These are phyloP conservation scores for Rubus parviflorus DNA, from an alignment of 306 rosid genomes.

Conservation along the genomic window DNA sequence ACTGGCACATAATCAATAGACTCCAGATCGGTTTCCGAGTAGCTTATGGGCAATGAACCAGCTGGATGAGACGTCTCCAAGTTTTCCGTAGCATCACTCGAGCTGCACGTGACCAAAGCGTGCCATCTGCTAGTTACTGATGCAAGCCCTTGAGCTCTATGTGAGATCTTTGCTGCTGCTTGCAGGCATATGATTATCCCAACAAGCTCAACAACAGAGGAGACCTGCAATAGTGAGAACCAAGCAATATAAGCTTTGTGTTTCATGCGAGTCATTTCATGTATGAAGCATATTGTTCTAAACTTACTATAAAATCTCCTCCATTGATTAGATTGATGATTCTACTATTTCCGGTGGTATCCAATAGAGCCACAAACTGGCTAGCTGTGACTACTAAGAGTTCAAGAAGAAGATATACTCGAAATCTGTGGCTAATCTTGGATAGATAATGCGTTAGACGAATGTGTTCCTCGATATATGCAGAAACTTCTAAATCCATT, in stretches of 20 bases:
- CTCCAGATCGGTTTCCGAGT: slow-evolving; percentile 47
- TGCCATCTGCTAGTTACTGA: slow-evolving; percentile 53
- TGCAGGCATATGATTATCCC: slow-evolving; percentile 46
- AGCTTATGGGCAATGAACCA: slow-evolving; percentile 17
- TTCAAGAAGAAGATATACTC: slow-evolving; percentile 43
- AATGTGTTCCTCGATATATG: slow-evolving; percentile 42
- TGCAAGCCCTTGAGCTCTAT: slow-evolving; percentile 45
- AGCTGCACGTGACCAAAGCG: slow-evolving; percentile 48
- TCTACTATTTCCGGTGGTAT: slow-evolving; percentile 32
- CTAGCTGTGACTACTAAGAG: slow-evolving; percentile 41
- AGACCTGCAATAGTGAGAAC: slow-evolving; percentile 28
- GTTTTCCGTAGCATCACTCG: slow-evolving; percentile 16
- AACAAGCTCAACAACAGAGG: slow-evolving; percentile 39
- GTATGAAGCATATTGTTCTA: background rate
- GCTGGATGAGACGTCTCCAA: background rate
- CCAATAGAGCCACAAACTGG: slow-evolving; percentile 39
- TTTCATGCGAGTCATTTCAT: background rate
- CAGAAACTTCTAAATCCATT: slow-evolving; percentile 40
- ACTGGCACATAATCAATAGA: slow-evolving; percentile 31
- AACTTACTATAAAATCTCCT: slow-evolving; percentile 51
- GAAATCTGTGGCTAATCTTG: slow-evolving; percentile 54
- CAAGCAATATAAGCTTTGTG: background rate
- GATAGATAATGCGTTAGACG: slow-evolving; percentile 40
- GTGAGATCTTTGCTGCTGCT: slow-evolving; percentile 50
- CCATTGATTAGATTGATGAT: slow-evolving; percentile 40